Percentiles rank a stretch among this genome's conserved stretches.
Evolutionary conservation across 2,329 filamentous ascomycete species (phyloP).

Genomic region (Aspergillus quadricinctus): DNA sequence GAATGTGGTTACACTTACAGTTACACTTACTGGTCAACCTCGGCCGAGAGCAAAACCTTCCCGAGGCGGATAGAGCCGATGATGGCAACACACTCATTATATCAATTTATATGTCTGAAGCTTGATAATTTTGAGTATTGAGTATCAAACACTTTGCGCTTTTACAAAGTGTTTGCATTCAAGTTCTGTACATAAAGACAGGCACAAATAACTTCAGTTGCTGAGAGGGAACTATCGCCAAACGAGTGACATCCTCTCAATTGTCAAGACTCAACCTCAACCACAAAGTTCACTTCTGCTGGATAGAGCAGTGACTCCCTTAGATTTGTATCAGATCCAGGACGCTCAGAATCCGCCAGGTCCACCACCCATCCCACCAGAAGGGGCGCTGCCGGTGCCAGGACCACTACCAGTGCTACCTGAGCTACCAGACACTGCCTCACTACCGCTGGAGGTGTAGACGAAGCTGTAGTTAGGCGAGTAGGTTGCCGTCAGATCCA

Average conservation of each 20-base stretch:
- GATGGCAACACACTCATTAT: not conserved
- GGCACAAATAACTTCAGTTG: not conserved
- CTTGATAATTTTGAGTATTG: not conserved
- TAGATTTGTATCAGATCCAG: not conserved
- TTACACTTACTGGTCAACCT: not conserved
- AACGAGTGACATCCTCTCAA: not conserved
- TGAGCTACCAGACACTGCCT: not conserved
- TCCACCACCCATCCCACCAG: not conserved
- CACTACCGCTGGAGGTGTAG: not conserved
- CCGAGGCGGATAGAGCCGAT: not conserved
- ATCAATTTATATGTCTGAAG: not conserved
- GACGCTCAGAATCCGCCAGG: not conserved
- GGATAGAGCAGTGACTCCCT: not conserved
- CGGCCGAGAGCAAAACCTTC: constrained; percentile 3
- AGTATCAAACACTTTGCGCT: not conserved
- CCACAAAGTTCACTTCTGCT: not conserved
- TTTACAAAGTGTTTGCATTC: not conserved
- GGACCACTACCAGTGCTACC: not conserved
- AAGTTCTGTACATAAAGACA: not conserved
- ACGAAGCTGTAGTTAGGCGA: constrained; percentile 4
- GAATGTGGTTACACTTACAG: no score
- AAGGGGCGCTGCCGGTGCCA: not conserved
- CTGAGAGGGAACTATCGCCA: not conserved
- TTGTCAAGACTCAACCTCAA: not conserved
- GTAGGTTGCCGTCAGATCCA: constrained; percentile 10